Evolutionary conservation across 2,329 filamentous ascomycete species (phyloP).

Genomic region (Trichophyton verrucosum): DNA sequence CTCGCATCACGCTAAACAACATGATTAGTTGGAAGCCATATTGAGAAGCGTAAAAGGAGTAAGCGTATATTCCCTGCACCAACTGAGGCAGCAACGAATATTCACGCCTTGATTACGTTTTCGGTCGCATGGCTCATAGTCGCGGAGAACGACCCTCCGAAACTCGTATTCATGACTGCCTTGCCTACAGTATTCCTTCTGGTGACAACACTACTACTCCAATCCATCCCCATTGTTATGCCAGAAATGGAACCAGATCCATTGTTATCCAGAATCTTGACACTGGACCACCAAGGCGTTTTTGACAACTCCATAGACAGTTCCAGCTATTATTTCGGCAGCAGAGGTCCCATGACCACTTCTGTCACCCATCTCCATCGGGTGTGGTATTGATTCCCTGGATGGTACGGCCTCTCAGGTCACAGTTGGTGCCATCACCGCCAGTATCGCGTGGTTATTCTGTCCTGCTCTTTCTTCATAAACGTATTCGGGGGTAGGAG

Average conservation of each 20-base stretch:
- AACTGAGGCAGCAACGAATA: constrained; percentile 31
- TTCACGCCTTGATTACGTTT: constrained; percentile 24
- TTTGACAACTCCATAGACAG: constrained; percentile 27
- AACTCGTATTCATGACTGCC: constrained; percentile 25
- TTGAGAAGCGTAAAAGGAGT: background rate
- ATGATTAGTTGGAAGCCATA: background rate
- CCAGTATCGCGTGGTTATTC: constrained; percentile 27
- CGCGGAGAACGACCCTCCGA: constrained; percentile 24
- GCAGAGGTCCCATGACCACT: constrained; percentile 31
- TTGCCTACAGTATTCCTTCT: constrained; percentile 19
- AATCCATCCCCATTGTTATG: constrained; percentile 39
- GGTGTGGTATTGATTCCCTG: constrained; percentile 24
- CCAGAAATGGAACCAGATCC: constrained; percentile 35
- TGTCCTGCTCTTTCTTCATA: constrained; percentile 27
- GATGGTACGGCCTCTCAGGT: constrained; percentile 27
- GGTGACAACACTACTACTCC: constrained; percentile 23
- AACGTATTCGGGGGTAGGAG: constrained; percentile 19
- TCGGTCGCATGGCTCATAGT: constrained; percentile 30
- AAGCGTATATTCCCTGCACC: constrained; percentile 24
- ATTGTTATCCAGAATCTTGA: constrained; percentile 38
- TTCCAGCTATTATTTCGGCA: constrained; percentile 25
- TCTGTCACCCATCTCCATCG: constrained; percentile 11
- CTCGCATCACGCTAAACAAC: constrained; percentile 20
- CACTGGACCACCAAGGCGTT: constrained; percentile 30
- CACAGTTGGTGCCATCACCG: constrained; percentile 21